Evolutionary conservation across 768 basidiomycete species (phyloP).

Genomic region (Xerocomellus chrysenteron): DNA sequence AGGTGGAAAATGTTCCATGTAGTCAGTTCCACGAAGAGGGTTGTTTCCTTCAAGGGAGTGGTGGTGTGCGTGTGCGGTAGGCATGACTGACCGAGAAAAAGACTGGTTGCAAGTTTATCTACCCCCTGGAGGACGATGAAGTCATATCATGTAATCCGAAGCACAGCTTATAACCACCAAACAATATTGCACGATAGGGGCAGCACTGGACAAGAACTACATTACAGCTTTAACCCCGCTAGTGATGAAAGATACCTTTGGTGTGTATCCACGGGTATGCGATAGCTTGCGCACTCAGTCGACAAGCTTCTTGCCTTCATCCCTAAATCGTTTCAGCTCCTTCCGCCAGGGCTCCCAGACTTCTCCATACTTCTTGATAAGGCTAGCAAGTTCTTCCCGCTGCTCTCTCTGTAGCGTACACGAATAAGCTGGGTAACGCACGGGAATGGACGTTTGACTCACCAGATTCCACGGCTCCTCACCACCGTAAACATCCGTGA

Average conservation of each 20-base stretch:
- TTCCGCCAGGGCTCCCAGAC: constrained; percentile 83
- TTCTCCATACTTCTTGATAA: constrained; percentile 85
- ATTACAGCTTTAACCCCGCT: neutral
- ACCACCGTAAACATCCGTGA: constrained; percentile 85
- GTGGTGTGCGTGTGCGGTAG: constrained; percentile 10
- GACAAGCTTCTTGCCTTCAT: constrained; percentile 61
- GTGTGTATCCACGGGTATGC: neutral
- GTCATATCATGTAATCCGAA: constrained; percentile 15
- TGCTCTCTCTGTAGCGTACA: constrained; percentile 65
- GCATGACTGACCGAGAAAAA: constrained; percentile 4
- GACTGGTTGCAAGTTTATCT: neutral
- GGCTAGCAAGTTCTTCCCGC: constrained; percentile 65
- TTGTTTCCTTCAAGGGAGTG: constrained; percentile 24
- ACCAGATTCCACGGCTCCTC: constrained; percentile 84
- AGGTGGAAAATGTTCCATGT: constrained; percentile 8
- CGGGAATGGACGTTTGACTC: constrained; percentile 31
- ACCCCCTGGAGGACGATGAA: constrained; percentile 3
- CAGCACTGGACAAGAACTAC: neutral
- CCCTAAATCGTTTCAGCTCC: constrained; percentile 75
- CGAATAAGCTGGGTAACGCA: neutral
- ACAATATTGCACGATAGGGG: too few species aligned
- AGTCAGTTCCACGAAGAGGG: constrained; percentile 13
- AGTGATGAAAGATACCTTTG: neutral
- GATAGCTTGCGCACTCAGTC: constrained; percentile 20
- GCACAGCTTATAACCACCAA: neutral